Evolutionary conservation across 2,329 filamentous ascomycete genomes (phyloP), one percentile per base, ranked within the genome.

Genomic region (Phialemoniopsis sp.): DNA sequence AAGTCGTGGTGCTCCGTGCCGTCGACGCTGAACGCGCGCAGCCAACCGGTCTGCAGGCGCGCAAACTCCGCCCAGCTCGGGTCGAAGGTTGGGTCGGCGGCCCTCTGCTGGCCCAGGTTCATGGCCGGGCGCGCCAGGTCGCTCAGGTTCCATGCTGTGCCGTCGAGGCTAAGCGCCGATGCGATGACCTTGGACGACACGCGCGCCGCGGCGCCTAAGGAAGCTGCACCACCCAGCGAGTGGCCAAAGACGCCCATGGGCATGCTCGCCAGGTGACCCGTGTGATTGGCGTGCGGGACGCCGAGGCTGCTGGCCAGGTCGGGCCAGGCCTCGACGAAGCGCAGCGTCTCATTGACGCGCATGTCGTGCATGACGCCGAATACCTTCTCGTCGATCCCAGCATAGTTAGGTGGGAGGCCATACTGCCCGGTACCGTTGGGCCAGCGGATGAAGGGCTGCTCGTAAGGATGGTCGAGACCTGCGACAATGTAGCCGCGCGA

Each of bases 1-100:
- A 53, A 54, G 29, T 54, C 50, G 5, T 32, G 37, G 16, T 56
- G 50, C 17, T 35, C 38, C n/a, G 47, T 41, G 2, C 46, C 51
- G 9, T 43, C 47, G 7, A 54, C 29, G 26, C 39, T 38, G 5
- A 54, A 13, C 15, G 34, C 17, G 16, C 53, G 37, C 40, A 41
- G 40, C 29, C 46, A 52, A 3, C 40, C 41, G 4, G 50, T 51
- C 36, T 55, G 54, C 41, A 21, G 41, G 16, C 26, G 29, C 4
- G 45, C 38, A 16, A 52, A 56, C 5, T 34, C 45, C 3, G 12
- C 36, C 51, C 53, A 56, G 8, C 40, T 39, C 13, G 13, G 1
- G 15, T 50, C 46, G 19, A 30, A 5, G 6, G 31, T 12, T 6
- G 21, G 21, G 19, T 7, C 30, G 14, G 8, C 32, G 19, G 4